Base-by-base conservation (phyloP, 495 filamentous ascomycete species). In the Schizothecium vesticola region DNA sequence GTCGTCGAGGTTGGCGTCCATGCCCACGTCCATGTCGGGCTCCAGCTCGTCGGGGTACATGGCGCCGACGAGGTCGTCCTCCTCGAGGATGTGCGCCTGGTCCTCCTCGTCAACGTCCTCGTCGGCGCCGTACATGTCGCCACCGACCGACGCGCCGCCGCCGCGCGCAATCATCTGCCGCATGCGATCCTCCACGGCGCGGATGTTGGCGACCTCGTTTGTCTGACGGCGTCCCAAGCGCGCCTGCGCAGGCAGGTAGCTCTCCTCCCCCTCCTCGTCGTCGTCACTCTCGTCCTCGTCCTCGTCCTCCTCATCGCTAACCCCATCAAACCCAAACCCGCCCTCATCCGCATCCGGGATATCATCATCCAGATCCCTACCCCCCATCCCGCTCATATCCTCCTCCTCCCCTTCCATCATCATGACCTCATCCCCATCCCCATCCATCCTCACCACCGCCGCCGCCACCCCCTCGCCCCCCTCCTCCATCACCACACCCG, bases 1-100 rank as follows among this genome's bases (percentile, higher is more conserved):
- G 51, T 87, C 88, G 74, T 91, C 89, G 6, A 91, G 79, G 74
- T 91, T 82, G 6, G 77, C 83, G 61, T 82, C 84, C 81, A 87
- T 86, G 65, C 80, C 84, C 77, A 86, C 78, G 59, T 81, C 81
- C 24, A 74, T 61, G 63, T 78, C 81, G n/a, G 63, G 66, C 31
- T 70, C 78, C 12, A 76, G 73, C 9, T 67, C 76, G 11, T 61
- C 63, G 25, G 43, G 65, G 13, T 68, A 33, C 19, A 71, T 71
- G 28, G 70, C 11, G 24, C 43, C 72, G 24, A 81, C 64, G 3
- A 86, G 71, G 59, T 85, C 83, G 55, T 87, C 85, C 69, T 87
- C 85, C 67, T 84, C 81, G 29, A 87, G 76, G 69, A 87, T 80
- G 60, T 86, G 78, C 8, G 75, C 75, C 21, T 75, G 76, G 65